Conservation (phyloP, 1,284 basidiomycete genomes). For the Pseudozyma tsukubaensis region DNA sequence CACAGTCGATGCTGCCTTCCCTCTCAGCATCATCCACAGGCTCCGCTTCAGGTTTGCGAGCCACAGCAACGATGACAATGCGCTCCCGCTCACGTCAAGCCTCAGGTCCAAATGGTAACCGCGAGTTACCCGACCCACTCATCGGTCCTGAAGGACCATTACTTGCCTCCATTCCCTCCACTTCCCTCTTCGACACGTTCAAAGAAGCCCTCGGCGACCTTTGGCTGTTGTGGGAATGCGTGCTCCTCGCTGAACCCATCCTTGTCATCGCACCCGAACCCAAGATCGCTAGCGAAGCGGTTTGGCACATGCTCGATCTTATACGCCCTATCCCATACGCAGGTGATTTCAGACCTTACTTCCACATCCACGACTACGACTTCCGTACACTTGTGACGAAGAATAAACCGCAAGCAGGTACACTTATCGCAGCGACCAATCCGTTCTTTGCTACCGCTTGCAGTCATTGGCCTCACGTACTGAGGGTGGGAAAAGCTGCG, state of each 20-base stretch:
- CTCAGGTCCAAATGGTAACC: slow-evolving; percentile 7
- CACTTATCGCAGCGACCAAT: slow-evolving; percentile 91
- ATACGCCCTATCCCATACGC: slow-evolving; percentile 87
- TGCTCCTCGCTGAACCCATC: slow-evolving; percentile 82
- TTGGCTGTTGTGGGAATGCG: slow-evolving; percentile 78
- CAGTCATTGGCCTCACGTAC: slow-evolving; percentile 89
- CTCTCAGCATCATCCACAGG: slow-evolving; percentile 1
- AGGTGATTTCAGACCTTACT: slow-evolving; percentile 89
- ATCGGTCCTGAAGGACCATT: slow-evolving; percentile 43
- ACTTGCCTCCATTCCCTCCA: slow-evolving; percentile 80
- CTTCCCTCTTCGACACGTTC: slow-evolving; percentile 68
- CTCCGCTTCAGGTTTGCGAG: slow-evolving; percentile 22
- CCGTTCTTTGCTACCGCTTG: slow-evolving; percentile 90
- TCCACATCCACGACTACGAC: slow-evolving; percentile 94
- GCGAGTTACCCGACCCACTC: slow-evolving; percentile 40
- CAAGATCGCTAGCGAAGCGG: slow-evolving; percentile 84
- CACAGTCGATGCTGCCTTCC: slow-evolving; percentile 12
- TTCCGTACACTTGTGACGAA: slow-evolving; percentile 81
- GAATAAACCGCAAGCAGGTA: slow-evolving; percentile 83
- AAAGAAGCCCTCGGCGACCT: slow-evolving; percentile 75
- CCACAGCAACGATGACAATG: slow-evolving; percentile 40
- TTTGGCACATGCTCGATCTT: slow-evolving; percentile 77
- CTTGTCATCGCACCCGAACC: slow-evolving; percentile 82
- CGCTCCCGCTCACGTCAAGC: slow-evolving; percentile 23
- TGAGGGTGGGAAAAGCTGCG: slow-evolving; percentile 72